Conservation (phyloP, 2,329 filamentous ascomycete genomes). For the Alternaria ethzedia region DNA sequence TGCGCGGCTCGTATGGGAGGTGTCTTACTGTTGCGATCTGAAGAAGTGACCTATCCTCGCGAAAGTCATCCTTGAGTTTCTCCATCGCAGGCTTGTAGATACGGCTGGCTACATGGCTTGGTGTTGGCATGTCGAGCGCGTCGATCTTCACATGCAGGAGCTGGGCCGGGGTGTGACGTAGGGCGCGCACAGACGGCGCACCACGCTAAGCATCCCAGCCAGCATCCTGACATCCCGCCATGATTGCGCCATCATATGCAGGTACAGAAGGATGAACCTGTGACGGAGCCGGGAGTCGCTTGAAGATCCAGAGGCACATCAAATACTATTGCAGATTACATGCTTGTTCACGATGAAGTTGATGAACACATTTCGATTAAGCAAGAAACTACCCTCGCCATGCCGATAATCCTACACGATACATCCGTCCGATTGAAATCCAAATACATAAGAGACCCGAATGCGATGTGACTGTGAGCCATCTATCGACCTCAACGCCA, state of each 20-base stretch:
- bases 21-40: slow-evolving; percentile 28
- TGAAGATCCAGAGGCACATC: background rate
- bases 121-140: slow-evolving; percentile 10
- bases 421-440: background rate
- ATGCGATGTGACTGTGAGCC: slow-evolving; percentile 13
- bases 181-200: slow-evolving; percentile 28
- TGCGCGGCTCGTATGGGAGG: background rate
- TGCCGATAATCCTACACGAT: slow-evolving; percentile 28
- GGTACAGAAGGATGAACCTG: slow-evolving; percentile 8
- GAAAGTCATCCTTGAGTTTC: slow-evolving; percentile 27
- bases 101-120: slow-evolving; percentile 1
- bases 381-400: slow-evolving; percentile 6
- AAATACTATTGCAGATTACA: background rate
- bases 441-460: slow-evolving; percentile 11
- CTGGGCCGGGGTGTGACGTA: slow-evolving; percentile 33
- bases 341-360: background rate
- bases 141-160: slow-evolving; percentile 34
- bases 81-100: slow-evolving; percentile 23
- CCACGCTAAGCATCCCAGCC: slow-evolving; percentile 27
- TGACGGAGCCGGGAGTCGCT: background rate
- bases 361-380: slow-evolving; percentile 15
- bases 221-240: background rate
- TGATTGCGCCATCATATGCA: slow-evolving; percentile 1
- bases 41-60: slow-evolving; percentile 18
- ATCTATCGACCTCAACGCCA: slow-evolving; percentile 24